Evolutionary conservation across 2,329 filamentous ascomycete species (phyloP), one percentile per base, ranked within the genome.

Genomic region (Capronia epimyces): DNA sequence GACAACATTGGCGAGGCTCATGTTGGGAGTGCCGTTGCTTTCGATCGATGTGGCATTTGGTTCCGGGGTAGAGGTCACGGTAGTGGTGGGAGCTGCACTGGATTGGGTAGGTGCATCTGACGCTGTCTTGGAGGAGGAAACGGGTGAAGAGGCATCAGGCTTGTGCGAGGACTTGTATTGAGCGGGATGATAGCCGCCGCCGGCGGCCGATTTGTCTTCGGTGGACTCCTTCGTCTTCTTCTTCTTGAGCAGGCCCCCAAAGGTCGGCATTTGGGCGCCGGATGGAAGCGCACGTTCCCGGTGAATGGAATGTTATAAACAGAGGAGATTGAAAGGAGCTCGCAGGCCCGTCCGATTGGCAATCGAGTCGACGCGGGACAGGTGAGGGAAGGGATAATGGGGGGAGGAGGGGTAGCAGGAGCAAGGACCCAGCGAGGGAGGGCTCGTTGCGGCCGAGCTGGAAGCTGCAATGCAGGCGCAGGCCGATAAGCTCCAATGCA

Each of bases 161-260:
- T 81, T 68, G 77, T 67, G 83, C 81, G 67, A 78, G 70, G 69
- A 49, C 46, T 61, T 61, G 59, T 56, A 56, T 44, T 58, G 58
- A 49, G 55, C 52, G 21, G 57, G 48, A 34, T 58, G 56, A 49
- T 56, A 55, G 32, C 48, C 53, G 18, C 49, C 43, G 45, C 47
- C 43, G 45, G 45, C 43, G 27, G 47, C 47, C 21, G 51, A 34
- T 75, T 64, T 65, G 64, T 65, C 61, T 67, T 68, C 73, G 62
- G 73, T 70, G 64, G 83, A 86, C 76, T 96, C 89, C 82, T 89
- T 94, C 75, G 89, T 95, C 81, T 89, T 85, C 81, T 95, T 95
- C 82, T 95, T 97, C 81, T 96, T 96, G 69, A 97, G 82, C 69
- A 96, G 89, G 47, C 69, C 69, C 72, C 89, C 89, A 77, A 96